Evolutionary conservation across 768 basidiomycete species (phyloP), one percentile per base, ranked within the genome.

Genomic region (Heimioporus sp.): DNA sequence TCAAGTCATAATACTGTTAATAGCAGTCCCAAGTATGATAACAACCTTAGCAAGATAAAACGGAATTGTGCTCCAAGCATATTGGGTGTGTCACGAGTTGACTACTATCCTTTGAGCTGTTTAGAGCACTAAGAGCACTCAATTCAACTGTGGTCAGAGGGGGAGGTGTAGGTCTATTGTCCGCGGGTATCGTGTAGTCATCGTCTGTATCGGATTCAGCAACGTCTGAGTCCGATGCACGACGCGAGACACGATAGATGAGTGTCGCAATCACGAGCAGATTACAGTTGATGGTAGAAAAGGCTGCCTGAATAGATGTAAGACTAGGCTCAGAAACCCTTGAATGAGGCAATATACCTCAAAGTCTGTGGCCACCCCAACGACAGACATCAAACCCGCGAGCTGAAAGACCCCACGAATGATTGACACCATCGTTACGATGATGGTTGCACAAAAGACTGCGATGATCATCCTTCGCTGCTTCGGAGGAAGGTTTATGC

Each of bases 181-280:
- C 19, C 3, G 39, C 12, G 13, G 54, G 36, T 24, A 46, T 57
- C 12, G 52, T 55, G 37, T 49, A 49, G 42, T 59, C 53, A 39
- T 56, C 57, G 10, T 45, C 41, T 21, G 37, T 28, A 16, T 50
- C 55, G 11, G 47, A 20, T 20, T 48, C 61, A 34, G 37, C 2
- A 6, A 5, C 12, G 13, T 32, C 28, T 8, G 48, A 7, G 42
- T 44, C 28, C 19, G 41, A 30, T 2, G 17, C 17, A 8, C 43
- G 31, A 19, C 37, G 56, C 36, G 39, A 43, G 39, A 56, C 37
- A 11, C 58, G 56, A 46, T 66, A 62, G 19, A 54, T 6, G 21
- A 52, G 44, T 5, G 58, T 64, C 32, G 42, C 56, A 28, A 61
- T 42, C 32, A 64, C 60, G 11, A 64, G 56, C 6, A 64, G 30